Evolutionary conservation across 2,329 filamentous ascomycete genomes (phyloP), one percentile per base, ranked within the genome.

Genomic region (Gaeumannomyces tritici): DNA sequence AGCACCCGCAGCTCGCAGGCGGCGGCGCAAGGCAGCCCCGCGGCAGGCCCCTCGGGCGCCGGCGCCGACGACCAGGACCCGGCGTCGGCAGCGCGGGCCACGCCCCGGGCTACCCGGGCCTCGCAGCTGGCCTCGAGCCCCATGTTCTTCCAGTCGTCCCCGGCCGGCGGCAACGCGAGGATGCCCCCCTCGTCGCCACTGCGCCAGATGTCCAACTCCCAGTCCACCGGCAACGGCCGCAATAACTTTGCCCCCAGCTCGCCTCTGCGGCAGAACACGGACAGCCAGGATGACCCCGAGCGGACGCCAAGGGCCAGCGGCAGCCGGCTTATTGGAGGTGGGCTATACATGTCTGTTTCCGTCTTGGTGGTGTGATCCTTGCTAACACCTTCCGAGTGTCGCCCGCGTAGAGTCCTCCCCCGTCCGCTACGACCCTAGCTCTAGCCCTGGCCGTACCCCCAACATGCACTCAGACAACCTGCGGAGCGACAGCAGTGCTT

Each of bases 341-440:
- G 73, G 79, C n/a, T 26, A 12, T n/a, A n/a, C 4, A 9, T 18
- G 7, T 21, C 18, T 18, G 21, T 8, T 18, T 7, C 3, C 9
- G 42, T 11, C 11, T 1, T 12, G 31, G 31, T 26, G 35, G n/a
- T 4, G 31, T 42, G n/a, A 35, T 33, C 15, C 5, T n/a, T n/a
- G 15, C 35, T 24, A 51, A 60, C 21, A 28, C 13, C 15, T 7
- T 15, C 18, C n/a, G 13, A 4, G 18, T 21, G 3, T 7, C 24
- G 12, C 35, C 27, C n/a, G 6, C 5, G 2, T 67, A 96, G 93
- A 93, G 70, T 98, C 93, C 0, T 98, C 93, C 1, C 93, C 93
- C 1, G 91, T 98, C 67, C 86, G 88, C 73, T 98, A 97, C 73
- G 90, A 91, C 63, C 87, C 91, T 47, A 96, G 91, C 74, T 96